Conservation (phyloP, 805 yeast species). For the Hanseniaspora lachancei region DNA sequence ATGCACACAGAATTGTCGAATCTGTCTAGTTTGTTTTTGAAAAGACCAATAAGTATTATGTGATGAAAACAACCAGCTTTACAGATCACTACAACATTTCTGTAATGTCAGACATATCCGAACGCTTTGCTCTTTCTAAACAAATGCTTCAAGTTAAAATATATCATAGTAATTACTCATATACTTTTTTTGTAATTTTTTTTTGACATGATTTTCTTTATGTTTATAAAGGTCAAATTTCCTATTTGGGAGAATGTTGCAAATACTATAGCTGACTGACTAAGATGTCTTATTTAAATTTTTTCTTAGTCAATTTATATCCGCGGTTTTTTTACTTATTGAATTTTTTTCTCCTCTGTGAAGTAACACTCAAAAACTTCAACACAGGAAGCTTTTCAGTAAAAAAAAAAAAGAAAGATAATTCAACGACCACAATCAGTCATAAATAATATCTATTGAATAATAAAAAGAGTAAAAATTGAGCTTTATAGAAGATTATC, state of each 20-base stretch:
- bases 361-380: background rate
- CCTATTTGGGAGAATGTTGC: background rate
- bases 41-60: background rate
- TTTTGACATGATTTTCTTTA: background rate
- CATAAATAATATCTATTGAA: background rate
- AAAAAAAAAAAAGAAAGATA: background rate
- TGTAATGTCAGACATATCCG: no score
- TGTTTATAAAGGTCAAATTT: background rate
- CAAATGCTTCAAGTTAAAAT: no score
- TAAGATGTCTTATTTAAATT: background rate
- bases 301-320: background rate
- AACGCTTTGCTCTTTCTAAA: no score
- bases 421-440: background rate
- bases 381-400: background rate
- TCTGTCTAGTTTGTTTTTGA: conserved; percentile 21
- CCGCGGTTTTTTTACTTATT: background rate
- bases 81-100: no score
- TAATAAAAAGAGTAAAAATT: no score
- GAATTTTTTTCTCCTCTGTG: background rate
- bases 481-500: no score
- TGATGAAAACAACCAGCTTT: no score
- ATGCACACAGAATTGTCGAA: conserved; percentile 79
- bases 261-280: background rate
- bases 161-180: no score
- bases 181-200: no score